Evolutionary conservation across 108 stramenopile species (phyloP).

Genomic region (Cyclotella baltica): DNA sequence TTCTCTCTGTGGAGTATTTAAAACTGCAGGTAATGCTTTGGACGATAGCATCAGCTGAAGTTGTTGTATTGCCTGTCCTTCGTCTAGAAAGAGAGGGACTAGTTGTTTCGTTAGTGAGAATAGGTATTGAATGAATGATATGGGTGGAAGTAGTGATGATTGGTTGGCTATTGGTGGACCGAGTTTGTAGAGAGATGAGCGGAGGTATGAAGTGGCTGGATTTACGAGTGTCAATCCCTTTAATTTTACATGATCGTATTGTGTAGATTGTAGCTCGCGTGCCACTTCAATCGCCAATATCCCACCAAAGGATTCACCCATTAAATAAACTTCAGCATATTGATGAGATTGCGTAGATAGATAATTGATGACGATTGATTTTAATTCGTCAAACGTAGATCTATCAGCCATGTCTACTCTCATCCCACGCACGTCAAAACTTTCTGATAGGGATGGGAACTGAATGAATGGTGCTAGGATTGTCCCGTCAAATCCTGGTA

Average conservation of each 20-base stretch:
- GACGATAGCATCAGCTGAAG: slow-evolving; percentile 72
- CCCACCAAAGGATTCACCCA: slow-evolving; percentile 91
- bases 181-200: slow-evolving; percentile 67
- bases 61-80: slow-evolving; percentile 65
- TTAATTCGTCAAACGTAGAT: slow-evolving; percentile 80
- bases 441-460: slow-evolving; percentile 75
- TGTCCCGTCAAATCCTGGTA: slow-evolving; percentile 92
- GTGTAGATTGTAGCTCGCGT: slow-evolving; percentile 33
- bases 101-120: slow-evolving; percentile 57
- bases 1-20: slow-evolving; percentile 76
- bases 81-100: slow-evolving; percentile 82
- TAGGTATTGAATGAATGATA: slow-evolving; percentile 54
- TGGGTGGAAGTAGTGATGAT: slow-evolving; percentile 30
- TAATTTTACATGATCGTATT: slow-evolving; percentile 38
- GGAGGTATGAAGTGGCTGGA: slow-evolving; percentile 85
- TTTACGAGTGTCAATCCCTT: slow-evolving; percentile 82
- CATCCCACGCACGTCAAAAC: slow-evolving; percentile 87
- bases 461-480: slow-evolving; percentile 82
- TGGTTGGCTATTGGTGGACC: slow-evolving; percentile 75
- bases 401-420: slow-evolving; percentile 74
- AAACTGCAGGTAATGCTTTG: slow-evolving; percentile 78
- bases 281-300: slow-evolving; percentile 80
- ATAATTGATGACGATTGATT: slow-evolving; percentile 58
- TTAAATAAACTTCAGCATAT: slow-evolving; percentile 64
- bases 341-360: slow-evolving; percentile 35